Evolutionary conservation across 192 early-diverging fungal species (phyloP).

Genomic region (Coemansia pectinata): DNA sequence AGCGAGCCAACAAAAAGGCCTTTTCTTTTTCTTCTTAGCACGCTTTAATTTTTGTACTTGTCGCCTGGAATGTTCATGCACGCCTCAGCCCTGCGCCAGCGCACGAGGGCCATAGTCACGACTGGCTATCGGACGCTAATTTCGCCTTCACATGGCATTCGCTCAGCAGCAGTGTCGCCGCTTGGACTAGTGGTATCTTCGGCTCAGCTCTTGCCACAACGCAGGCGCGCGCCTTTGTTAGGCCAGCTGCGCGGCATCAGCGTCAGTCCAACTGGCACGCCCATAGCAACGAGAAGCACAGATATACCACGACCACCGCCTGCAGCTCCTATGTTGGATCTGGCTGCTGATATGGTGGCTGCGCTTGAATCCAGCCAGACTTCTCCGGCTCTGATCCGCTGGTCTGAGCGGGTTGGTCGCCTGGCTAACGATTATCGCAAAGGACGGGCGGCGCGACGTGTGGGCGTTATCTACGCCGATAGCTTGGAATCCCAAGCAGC

Average conservation of each 20-base stretch:
- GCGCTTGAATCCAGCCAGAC: conserved; percentile 5
- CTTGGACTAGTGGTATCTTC: not conserved
- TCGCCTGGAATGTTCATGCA: not conserved
- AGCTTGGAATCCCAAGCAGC: conserved; percentile 11
- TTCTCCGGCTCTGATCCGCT: conserved; percentile 12
- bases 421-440: not conserved
- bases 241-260: conserved; percentile 17
- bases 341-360: conserved; percentile 21
- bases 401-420: conserved; percentile 21
- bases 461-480: conserved; percentile 23
- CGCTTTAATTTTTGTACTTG: not conserved
- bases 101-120: not conserved
- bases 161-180: not conserved
- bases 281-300: not conserved
- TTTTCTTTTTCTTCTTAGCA: not conserved
- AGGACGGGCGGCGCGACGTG: not conserved
- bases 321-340: conserved; percentile 13
- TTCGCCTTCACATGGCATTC: not conserved
- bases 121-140: conserved; percentile 5
- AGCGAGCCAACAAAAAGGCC: not conserved
- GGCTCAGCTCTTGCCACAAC: not conserved
- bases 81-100: not conserved
- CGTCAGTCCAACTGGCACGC: conserved; percentile 10
- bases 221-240: not conserved
- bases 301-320: conserved; percentile 5